These are phyloP conservation scores for Lotmaria passim DNA, from an alignment of 208 protist species.

Conservation along the genomic window DNA sequence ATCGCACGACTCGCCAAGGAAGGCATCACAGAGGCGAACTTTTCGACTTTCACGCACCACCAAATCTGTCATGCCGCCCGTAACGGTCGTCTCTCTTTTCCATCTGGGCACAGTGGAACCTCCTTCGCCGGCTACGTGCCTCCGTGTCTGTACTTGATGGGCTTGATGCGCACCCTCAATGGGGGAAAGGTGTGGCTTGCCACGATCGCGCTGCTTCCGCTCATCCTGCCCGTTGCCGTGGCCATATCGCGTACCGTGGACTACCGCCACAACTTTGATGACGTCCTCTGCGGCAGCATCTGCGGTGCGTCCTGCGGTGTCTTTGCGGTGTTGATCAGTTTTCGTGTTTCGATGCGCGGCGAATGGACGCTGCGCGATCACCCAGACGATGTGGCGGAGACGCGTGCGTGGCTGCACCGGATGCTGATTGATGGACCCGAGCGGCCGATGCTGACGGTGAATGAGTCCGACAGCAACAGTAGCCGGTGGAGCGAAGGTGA, in stretches of 20 bases:
- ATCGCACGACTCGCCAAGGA: constrained; percentile 43
- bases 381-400: constrained; percentile 22
- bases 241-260: constrained; percentile 79
- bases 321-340: constrained; percentile 42
- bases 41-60: constrained; percentile 25
- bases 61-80: constrained; percentile 57
- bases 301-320: constrained; percentile 59
- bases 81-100: constrained; percentile 86
- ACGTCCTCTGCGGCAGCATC: constrained; percentile 70
- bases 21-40: constrained; percentile 45
- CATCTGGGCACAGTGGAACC: constrained; percentile 86
- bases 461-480: not conserved
- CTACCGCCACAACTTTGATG: constrained; percentile 87
- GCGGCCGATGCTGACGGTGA: not conserved
- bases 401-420: not conserved
- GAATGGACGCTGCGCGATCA: constrained; percentile 53
- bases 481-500: not conserved
- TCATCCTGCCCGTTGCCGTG: constrained; percentile 63
- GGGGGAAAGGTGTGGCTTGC: constrained; percentile 53
- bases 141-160: constrained; percentile 76
- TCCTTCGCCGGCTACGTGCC: constrained; percentile 76
- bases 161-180: constrained; percentile 48
- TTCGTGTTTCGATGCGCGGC: constrained; percentile 31
- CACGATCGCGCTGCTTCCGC: constrained; percentile 50
- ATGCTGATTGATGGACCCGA: not conserved